Evolutionary conservation across 306 rosid genomes (phyloP).

Genomic region (Astragalus membranaceus): DNA sequence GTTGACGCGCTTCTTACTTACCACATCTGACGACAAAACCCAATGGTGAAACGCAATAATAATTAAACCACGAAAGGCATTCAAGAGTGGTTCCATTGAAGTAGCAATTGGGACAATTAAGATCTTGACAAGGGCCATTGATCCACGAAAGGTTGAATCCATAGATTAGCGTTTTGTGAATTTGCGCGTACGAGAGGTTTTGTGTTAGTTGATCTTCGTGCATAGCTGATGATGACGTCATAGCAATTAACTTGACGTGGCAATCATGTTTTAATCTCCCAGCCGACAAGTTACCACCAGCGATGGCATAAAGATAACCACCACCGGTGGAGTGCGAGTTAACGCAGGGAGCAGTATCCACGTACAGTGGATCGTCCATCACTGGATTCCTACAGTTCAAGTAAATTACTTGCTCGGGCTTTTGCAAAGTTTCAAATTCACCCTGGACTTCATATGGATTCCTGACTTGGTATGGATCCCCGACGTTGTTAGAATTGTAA

Average conservation of each 20-base stretch:
- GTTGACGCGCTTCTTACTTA: too few species aligned
- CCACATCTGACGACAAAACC: too few species aligned
- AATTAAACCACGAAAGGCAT: too few species aligned
- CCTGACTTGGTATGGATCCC: background rate
- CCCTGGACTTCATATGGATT: background rate
- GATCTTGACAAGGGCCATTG: background rate
- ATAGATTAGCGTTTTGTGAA: background rate
- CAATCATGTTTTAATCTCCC: background rate
- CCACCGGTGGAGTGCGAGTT: background rate
- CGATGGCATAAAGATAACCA: background rate
- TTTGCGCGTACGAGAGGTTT: background rate
- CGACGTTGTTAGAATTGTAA: fast-evolving
- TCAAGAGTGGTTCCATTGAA: too few species aligned
- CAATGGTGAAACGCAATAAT: too few species aligned
- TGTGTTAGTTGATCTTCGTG: too few species aligned
- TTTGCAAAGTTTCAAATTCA: too few species aligned
- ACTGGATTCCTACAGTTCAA: constrained; percentile 13
- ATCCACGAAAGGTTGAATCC: constrained; percentile 16
- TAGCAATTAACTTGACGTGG: background rate
- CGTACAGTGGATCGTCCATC: background rate
- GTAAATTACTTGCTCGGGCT: background rate
- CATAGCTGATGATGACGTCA: background rate
- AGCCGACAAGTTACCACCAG: background rate
- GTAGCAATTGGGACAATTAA: background rate
- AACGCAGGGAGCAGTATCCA: background rate